These are phyloP conservation scores for Penicillium nucicola DNA, from an alignment of 495 filamentous ascomycete species.

Conservation along the genomic window DNA sequence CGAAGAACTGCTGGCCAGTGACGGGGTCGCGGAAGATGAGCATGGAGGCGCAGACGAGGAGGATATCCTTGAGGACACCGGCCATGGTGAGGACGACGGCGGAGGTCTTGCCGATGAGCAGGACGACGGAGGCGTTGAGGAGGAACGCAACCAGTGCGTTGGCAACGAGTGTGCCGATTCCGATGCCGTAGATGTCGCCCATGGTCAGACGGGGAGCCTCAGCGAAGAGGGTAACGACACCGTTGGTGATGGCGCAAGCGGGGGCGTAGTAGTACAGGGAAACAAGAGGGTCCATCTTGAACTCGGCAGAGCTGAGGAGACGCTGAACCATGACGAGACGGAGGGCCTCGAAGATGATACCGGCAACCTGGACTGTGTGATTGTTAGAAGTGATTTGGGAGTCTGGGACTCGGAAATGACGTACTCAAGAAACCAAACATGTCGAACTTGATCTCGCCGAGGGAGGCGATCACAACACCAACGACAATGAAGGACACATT, in stretches of 20 bases:
- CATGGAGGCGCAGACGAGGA: conserved; percentile 84
- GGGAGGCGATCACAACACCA: conserved; percentile 79
- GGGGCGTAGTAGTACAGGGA: conserved; percentile 93
- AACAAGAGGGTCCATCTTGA: conserved; percentile 93
- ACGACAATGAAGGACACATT: conserved; percentile 84
- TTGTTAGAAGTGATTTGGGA: too few species aligned
- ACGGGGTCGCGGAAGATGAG: conserved; percentile 81
- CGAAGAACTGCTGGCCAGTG: conserved; percentile 77
- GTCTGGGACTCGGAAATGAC: too few species aligned
- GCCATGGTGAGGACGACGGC: conserved; percentile 91
- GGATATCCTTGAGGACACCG: conserved; percentile 93
- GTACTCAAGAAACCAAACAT: conserved; percentile 68
- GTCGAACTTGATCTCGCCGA: conserved; percentile 86
- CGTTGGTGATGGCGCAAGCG: conserved; percentile 81
- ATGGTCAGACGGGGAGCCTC: conserved; percentile 68
- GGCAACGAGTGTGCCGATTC: conserved; percentile 65
- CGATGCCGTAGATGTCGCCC: conserved; percentile 67
- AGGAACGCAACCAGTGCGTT: conserved; percentile 80
- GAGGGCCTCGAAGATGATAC: conserved; percentile 80
- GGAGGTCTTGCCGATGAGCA: conserved; percentile 92
- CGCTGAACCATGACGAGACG: conserved; percentile 85
- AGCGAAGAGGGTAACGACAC: conserved; percentile 65
- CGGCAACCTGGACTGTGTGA: conserved; percentile 57
- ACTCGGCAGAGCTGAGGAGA: conserved; percentile 78
- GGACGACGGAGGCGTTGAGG: conserved; percentile 84